Evolutionary conservation across 768 basidiomycete species (phyloP), one percentile per base, ranked within the genome.

Genomic region (Kwoniella botswanensis): DNA sequence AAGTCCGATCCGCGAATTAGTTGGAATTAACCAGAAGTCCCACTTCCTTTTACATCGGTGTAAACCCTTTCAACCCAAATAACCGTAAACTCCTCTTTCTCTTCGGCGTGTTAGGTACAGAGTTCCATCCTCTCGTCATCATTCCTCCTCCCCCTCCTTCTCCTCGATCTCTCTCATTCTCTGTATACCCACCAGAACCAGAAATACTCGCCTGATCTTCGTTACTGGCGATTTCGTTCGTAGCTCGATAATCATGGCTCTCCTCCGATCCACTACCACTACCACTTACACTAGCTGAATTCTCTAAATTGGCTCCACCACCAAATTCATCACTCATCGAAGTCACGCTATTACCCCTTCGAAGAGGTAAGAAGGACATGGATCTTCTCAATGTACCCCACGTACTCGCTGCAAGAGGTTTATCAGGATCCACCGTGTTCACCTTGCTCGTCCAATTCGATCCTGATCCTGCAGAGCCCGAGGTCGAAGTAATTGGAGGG

Each of bases 11-110:
- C 12, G 21, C 24, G n/a, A n/a, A 56, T 24, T 56, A 24, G 1
- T 17, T 52, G 50, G 15, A 21, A 52, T 2, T n/a, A 9, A 35
- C 35, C 35, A 22, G 54, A 22, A 11, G 24, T 55, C 18, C 5
- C 6, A 12, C 18, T 26, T 42, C 26, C 44, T 18, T 24, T 53
- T 35, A 71, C 52, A 76, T 70, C 10, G 78, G 72, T 2, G 78
- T 79, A 56, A 79, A 75, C 9, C 75, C 53, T n/a, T 67, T 70
- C n/a, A 79, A 35, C 21, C 67, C 46, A 57, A 76, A 75, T 9
- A 79, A 26, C 60, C 74, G 61, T 54, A 73, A 35, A 58, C 76
- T 77, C 70, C 62, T 75, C 73, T 71, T 75, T 53, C 74, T 66
- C 56, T 67, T 73, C 4, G 70, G 74, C 24, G 70, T 64, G 17